Evolutionary conservation across 352 stramenopile genomes (phyloP).

Genomic region (Pythium folliculosum): DNA sequence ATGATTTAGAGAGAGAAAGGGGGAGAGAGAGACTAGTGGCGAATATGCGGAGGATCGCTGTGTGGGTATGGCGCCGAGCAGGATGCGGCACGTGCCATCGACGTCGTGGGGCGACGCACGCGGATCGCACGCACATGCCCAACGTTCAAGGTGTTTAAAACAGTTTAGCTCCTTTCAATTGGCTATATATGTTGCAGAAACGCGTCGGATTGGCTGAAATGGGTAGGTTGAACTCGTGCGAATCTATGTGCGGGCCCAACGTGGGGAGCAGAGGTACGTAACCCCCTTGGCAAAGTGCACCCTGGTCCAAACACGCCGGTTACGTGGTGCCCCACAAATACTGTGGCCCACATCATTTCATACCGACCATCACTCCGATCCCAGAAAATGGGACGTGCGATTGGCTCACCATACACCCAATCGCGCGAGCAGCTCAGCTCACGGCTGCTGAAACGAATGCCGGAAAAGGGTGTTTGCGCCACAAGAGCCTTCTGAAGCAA

Average conservation of each 20-base stretch:
- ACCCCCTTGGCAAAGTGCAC: constrained; percentile 5
- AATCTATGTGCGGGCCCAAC: constrained; percentile 25
- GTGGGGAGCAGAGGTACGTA: constrained; percentile 10
- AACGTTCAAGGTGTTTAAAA: constrained; percentile 33
- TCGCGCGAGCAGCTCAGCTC: constrained; percentile 1
- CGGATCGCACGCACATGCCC: constrained; percentile 13
- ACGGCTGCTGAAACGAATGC: background rate
- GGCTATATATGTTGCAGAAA: constrained; percentile 1
- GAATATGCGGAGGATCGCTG: constrained; percentile 8
- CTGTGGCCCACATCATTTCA: constrained; percentile 5
- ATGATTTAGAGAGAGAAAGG: constrained; percentile 27
- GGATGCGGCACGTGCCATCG: constrained; percentile 12
- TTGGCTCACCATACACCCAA: constrained; percentile 9
- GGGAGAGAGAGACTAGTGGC: background rate
- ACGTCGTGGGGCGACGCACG: constrained; percentile 11
- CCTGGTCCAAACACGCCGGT: constrained; percentile 9
- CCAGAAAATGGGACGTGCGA: background rate
- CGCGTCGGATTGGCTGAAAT: constrained; percentile 23
- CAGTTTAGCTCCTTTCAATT: background rate
- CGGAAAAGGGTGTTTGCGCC: constrained; percentile 13
- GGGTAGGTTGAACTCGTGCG: constrained; percentile 12
- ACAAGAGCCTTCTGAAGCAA: background rate
- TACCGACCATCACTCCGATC: constrained; percentile 5
- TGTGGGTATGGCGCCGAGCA: background rate
- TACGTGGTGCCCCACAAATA: background rate